Base-by-base conservation (phyloP, 2,329 filamentous ascomycete species). In the Xylaria sp. region DNA sequence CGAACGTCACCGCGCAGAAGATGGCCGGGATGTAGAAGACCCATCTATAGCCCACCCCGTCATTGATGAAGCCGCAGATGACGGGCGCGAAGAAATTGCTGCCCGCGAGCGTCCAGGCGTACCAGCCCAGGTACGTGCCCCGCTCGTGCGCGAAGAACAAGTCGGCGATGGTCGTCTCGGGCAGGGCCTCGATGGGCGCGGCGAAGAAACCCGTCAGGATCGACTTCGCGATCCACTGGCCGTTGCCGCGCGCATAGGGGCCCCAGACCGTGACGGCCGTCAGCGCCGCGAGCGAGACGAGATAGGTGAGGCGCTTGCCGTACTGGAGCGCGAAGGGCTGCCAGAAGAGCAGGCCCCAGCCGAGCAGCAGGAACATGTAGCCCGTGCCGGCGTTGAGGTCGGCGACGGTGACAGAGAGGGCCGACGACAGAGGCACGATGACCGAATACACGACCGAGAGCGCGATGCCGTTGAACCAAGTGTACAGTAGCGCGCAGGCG, bases 271-370 rank as follows among this genome's bases (percentile, higher is more conserved):
- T 80, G n/a, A 80, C 63, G 15, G 78, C 75, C 34, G 78, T 69
- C 37, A 80, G 73, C 6, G 74, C 75, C 13, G 77, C 73, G 10
- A 82, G 75, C 0, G 82, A 82, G 25, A 81, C 52, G 5, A 84
- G 70, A 63, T 84, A 84, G 0, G 79, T 77, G 3, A 78, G 69
- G 8, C 82, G 76, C 71, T 83, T 84, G 61, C 84, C 84, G 63
- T 84, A 85, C 54, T 82, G 80, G 13, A 84, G 74, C 0, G 84
- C 82, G 18, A 85, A 79, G 0, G 84, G 83, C 70, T 85, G 83
- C 83, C 83, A 85, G 65, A 85, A 81, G 7, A 86, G 72, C 28
- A 82, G 76, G 0, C 81, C 79, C 80, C 81, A 84, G 1, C 84
- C 84, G 0, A 83, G 72, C n/a, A 85, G 76, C 1, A 86, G 65